Conservation (phyloP, 1,284 basidiomycete species). For the Tilletiopsis washingtonensis region DNA sequence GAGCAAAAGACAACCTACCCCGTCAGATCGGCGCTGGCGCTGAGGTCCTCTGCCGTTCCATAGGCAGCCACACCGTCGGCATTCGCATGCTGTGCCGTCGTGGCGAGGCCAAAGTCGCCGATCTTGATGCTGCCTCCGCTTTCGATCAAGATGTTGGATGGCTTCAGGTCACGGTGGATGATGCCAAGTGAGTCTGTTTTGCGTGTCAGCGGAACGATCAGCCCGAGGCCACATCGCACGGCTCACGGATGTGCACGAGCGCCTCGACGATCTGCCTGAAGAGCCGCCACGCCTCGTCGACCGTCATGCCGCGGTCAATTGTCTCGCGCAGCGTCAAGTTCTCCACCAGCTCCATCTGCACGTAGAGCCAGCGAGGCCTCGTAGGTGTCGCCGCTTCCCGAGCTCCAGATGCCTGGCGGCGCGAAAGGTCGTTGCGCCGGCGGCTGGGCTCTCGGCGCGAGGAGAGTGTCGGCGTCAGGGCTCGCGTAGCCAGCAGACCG, state of each 20-base stretch:
- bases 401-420: neutral
- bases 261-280: conserved; percentile 83
- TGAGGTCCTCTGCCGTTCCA: conserved; percentile 48
- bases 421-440: neutral
- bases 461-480: neutral
- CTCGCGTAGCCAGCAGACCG: neutral
- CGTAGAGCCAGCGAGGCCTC: conserved; percentile 57
- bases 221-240: too few species aligned
- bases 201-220: neutral
- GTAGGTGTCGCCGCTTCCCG: neutral
- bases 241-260: conserved; percentile 65
- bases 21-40: conserved; percentile 54
- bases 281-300: conserved; percentile 73
- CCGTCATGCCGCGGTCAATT: conserved; percentile 38
- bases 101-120: conserved; percentile 81
- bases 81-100: conserved; percentile 33
- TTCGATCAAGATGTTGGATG: conserved; percentile 33
- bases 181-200: conserved; percentile 65
- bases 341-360: conserved; percentile 65
- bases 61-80: conserved; percentile 5
- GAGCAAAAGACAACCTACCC: too few species aligned
- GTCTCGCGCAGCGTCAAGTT: conserved; percentile 43
- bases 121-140: conserved; percentile 77
- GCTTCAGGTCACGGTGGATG: conserved; percentile 80
- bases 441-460: neutral